Evolutionary conservation across 2,329 filamentous ascomycete species (phyloP).

Genomic region (Aspergillus alliaceus): DNA sequence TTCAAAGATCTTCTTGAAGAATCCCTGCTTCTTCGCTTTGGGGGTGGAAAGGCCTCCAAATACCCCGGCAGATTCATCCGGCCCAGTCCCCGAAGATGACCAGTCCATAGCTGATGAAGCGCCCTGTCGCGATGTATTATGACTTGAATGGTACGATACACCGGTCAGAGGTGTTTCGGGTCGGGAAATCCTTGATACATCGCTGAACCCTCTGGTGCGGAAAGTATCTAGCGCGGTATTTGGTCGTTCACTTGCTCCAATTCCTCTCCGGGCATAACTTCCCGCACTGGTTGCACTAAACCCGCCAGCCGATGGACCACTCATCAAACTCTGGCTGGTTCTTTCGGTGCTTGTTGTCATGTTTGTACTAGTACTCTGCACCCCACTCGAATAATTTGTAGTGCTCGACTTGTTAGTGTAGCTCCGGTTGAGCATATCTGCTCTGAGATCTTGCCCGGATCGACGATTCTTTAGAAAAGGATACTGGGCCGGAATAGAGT

Average conservation of each 20-base stretch:
- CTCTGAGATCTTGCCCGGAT: slow-evolving; percentile 71
- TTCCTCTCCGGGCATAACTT: slow-evolving; percentile 78
- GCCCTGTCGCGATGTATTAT: slow-evolving; percentile 59
- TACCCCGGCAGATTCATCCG: slow-evolving; percentile 65
- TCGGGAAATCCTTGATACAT: slow-evolving; percentile 36
- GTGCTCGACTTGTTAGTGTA: slow-evolving; percentile 85
- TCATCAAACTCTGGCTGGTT: slow-evolving; percentile 88
- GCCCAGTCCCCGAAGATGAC: slow-evolving; percentile 42
- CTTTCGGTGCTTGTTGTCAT: slow-evolving; percentile 70
- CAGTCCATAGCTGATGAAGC: slow-evolving; percentile 67
- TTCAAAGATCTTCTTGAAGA: slow-evolving; percentile 94
- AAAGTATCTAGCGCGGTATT: slow-evolving; percentile 45
- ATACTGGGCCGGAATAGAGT: slow-evolving; percentile 41
- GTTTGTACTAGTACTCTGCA: slow-evolving; percentile 66
- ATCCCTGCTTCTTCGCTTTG: slow-evolving; percentile 78
- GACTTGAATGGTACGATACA: slow-evolving; percentile 88
- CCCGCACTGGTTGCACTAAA: slow-evolving; percentile 95
- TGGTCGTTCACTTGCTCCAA: slow-evolving; percentile 39
- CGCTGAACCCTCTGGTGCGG: slow-evolving; percentile 40
- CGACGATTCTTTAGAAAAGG: slow-evolving; percentile 41
- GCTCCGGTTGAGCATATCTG: slow-evolving; percentile 70
- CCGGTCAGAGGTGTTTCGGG: slow-evolving; percentile 65
- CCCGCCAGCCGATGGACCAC: slow-evolving; percentile 81
- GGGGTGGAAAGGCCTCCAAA: slow-evolving; percentile 77
- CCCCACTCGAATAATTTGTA: slow-evolving; percentile 73